Evolutionary conservation across 805 yeast species (phyloP), one percentile per base, ranked within the genome.

Genomic region (Clavispora fructus): DNA sequence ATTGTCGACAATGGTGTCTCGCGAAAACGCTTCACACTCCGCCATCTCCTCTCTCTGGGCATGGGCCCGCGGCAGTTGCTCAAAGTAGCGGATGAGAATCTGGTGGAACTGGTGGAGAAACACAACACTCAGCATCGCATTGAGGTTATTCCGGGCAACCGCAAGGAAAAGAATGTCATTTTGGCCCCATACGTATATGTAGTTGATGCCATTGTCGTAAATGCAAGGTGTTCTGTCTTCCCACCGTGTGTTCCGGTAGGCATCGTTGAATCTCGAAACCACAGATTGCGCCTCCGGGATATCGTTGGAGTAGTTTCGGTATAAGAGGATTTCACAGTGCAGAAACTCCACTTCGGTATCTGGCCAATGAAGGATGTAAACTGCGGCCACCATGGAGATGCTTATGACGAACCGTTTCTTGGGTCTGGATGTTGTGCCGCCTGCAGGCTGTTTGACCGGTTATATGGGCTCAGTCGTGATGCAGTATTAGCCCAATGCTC

Each of bases 1-100:
- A 63, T 89, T 92, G 62, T 89, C 96, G 19, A 78, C 67, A 2
- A 88, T 77, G 14, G 79, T 56, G 45, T 84, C 90, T 5, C 57
- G 47, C 12, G 53, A 37, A 16, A 52, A 42, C 19, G 8, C 3
- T 7, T 32, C 14, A 4, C 25, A n/a, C 25, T 23, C 39, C 29
- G 40, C 25, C 2, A 33, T 16, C 13, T 41, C 28, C 13, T 17
- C 37, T 9, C 37, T 23, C 35, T 9, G 37, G 7, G 26, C 31
- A 14, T 39, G 30, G 35, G 32, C 25, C 19, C 25, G 41, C n/a
- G 30, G 11, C 25, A 14, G 32, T 13, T 32, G 38, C 28, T 29
- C 29, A 30, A 69, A 56, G 46, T 68, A 71, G 39, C 59, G 65
- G 23, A 48, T 44, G 35, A 70, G 46, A 6, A 67, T 55, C 25